Evolutionary conservation across 306 rosid genomes (phyloP), one percentile per base, ranked within the genome.

Genomic region (Gillenia trifoliata): DNA sequence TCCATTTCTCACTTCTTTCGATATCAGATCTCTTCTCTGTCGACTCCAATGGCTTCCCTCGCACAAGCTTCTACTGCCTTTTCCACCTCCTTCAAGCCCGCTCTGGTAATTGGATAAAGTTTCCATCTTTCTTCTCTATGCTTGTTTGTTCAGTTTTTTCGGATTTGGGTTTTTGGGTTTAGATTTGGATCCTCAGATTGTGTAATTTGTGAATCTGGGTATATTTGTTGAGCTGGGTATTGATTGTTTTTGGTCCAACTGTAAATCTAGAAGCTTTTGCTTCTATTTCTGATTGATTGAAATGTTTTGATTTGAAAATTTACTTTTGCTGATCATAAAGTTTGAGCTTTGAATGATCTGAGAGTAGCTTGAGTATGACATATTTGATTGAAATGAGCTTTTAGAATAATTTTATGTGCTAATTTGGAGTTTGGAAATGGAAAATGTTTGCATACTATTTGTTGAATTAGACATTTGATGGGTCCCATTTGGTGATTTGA

Each of bases 11-110:
- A 31, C 66, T 55, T 69, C 15, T 4, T 47, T 50, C 41, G 15
- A 68, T 43, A 52, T 33, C 69, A 25, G 26, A 33, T 52, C 62
- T 47, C 29, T 25, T 55, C 63, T 77, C 76, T 45, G 50, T 77
- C 71, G 16, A 62, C 54, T 28, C 45, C 70, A 28, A 73, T 73
- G 77, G 77, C 68, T 41, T 60, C 77, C 30, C 68, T 73, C 16
- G 33, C 45, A 8, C 68, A 20, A 43, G 38, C 60, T 47, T 73
- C 68, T 43, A 61, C 68, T 73, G 31, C 59, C 10, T 19, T 73
- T 33, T 73, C 68, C 29, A 31, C 45, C 65, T 73, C 77, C 68
- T 73, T 73, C 68, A 73, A 73, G 45, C 77, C 77, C 77, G 8
- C 68, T 31, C n/a, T 43, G 77, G 77, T 73, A 73, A 19, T 19